Base-by-base conservation (phyloP, 371 early-diverging fungal species). In the Mortierella sp. region DNA sequence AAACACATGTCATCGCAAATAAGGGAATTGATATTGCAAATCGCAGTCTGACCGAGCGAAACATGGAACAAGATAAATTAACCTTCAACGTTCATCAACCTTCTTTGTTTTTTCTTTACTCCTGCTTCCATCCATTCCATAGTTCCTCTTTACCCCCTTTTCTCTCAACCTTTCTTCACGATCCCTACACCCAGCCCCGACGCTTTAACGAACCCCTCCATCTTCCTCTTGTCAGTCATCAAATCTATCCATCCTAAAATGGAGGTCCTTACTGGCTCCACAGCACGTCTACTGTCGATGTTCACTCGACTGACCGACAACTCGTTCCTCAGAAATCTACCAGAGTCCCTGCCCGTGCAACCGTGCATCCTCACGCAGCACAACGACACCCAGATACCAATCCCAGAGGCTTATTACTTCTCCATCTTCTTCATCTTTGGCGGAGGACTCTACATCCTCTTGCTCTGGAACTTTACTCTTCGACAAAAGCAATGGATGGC, bases 391-490 rank as follows among this genome's bases (percentile, higher is more conserved):
- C 64, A 60, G 30, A 56, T 68, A 30, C 51, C 50, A 17, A 28
- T 75, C 23, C 61, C 68, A 14, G 48, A 75, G 48, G 39, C 57
- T 14, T 32, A 34, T 34, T 75, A 75, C 50, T 75, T 75, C 28
- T 50, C 64, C 34, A 68, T 75, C 60, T 75, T 75, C 51, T 68
- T 75, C 75, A 55, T 75, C 41, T 75, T 68, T 68, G 75, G 75
- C 21, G 68, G 60, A 7, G 61, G 75, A 8, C 75, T 75, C 52
- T 75, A 75, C 30, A 12, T 68, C 57, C 64, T 75, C 49, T 41
- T 75, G 28, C 69, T 75, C 49, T n/a, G 63, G 41, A 63, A 63
- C n/a, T 64, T 68, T 47, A 50, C 61, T 3, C 56, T 68, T n/a
- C 58, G 56, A 2, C 69, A 68, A 15, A 75, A 75, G 41, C 75